Evolutionary conservation across 73 alveolate species (phyloP).

Genomic region (Breviolum minutum): DNA sequence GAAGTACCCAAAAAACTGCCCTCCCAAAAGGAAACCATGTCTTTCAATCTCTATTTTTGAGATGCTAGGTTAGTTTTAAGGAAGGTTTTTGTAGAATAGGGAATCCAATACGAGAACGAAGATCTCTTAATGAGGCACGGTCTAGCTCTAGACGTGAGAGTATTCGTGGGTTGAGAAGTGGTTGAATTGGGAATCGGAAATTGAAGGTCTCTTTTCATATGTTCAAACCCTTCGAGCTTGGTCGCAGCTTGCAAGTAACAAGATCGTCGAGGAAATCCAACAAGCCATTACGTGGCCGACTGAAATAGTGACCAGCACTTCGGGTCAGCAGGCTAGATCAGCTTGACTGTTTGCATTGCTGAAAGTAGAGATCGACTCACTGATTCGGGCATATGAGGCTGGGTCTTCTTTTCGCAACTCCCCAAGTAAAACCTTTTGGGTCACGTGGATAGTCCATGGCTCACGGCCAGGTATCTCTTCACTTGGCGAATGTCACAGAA

Average conservation of each 20-base stretch:
- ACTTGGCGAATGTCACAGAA: slow-evolving; percentile 2
- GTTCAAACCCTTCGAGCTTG: neutral
- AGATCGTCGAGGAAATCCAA: neutral
- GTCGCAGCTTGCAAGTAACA: neutral
- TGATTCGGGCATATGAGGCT: neutral
- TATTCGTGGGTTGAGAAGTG: neutral
- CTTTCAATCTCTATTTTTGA: no score
- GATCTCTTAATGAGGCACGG: neutral
- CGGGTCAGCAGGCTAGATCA: neutral
- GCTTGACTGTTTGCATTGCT: slow-evolving; percentile 9
- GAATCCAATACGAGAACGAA: neutral
- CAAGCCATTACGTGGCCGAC: neutral
- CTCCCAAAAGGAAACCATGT: no score
- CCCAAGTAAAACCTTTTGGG: neutral
- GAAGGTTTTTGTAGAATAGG: neutral
- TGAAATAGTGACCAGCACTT: neutral
- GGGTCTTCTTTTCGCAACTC: neutral
- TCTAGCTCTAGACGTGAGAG: neutral
- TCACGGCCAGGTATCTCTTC: neutral
- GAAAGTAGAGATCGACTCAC: neutral
- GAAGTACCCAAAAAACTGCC: no score
- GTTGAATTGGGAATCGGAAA: neutral
- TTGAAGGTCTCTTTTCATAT: neutral
- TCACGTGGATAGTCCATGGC: neutral
- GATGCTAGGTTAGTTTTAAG: no score